Conservation (phyloP, 257 asterid species). For the Solanum chmielewskii region DNA sequence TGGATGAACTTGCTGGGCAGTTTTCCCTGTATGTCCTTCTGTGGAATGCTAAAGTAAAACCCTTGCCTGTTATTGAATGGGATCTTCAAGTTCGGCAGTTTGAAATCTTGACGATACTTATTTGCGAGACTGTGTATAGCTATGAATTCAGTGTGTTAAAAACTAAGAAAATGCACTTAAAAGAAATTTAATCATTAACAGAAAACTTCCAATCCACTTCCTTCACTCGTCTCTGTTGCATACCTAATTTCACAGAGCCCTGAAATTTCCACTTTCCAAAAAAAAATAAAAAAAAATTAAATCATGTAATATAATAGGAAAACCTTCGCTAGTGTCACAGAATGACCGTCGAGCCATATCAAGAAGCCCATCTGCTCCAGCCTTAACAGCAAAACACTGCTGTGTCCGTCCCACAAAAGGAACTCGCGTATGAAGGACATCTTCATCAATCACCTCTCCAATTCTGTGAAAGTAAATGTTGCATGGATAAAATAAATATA, state of each 20-base stretch:
- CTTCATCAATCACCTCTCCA: conserved; percentile 91
- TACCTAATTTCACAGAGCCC: not conserved
- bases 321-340: conserved; percentile 99
- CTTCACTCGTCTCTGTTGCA: not conserved
- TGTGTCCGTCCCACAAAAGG: conserved; percentile 96
- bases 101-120: conserved; percentile 73
- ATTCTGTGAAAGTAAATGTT: conserved; percentile 34
- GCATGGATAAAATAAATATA: not conserved
- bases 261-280: not conserved
- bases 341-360: conserved; percentile 94
- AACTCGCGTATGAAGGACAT: conserved; percentile 86
- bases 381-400: conserved; percentile 97
- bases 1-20: conserved; percentile 91
- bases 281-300: not conserved
- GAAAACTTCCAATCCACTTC: conserved; percentile 15
- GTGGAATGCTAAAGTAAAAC: conserved; percentile 94
- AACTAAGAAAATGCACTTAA: conserved; percentile 10
- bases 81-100: conserved; percentile 76
- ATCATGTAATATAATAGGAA: conserved; percentile 1
- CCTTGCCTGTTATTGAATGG: conserved; percentile 95
- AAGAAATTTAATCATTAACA: conserved; percentile 3
- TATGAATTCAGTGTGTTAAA: conserved; percentile 31
- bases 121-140: conserved; percentile 90
- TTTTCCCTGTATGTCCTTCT: conserved; percentile 70
- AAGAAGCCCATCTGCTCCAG: conserved; percentile 88